Conservation (phyloP, 2,329 filamentous ascomycete species). For the Blumeria hordei region DNA sequence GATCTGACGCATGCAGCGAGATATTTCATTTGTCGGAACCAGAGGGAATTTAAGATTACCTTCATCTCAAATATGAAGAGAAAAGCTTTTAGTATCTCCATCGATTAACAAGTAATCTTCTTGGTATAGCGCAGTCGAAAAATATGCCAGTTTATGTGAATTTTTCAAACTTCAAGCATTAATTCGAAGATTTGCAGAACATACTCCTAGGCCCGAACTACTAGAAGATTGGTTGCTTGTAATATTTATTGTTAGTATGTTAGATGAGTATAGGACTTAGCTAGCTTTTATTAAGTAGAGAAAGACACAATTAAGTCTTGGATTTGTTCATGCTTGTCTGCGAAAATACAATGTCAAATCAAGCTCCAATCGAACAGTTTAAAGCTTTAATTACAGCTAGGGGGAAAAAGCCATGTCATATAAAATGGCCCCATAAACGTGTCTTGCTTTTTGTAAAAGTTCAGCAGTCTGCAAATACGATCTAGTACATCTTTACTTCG, state of each 20-base stretch:
- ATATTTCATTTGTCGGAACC: slow-evolving; percentile 1
- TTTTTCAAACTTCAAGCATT: background rate
- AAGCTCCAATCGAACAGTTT: slow-evolving; percentile 1
- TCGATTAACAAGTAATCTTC: background rate
- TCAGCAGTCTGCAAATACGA: too few species aligned
- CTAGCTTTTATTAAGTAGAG: background rate
- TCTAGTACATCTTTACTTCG: too few species aligned
- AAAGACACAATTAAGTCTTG: background rate
- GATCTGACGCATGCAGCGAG: background rate
- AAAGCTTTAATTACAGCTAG: background rate
- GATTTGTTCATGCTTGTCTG: background rate
- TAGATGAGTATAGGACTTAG: background rate
- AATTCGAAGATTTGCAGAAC: background rate
- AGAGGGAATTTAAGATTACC: background rate
- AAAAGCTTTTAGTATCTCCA: background rate
- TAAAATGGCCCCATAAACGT: background rate
- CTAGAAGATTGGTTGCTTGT: background rate
- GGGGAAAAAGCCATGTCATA: background rate
- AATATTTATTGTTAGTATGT: background rate
- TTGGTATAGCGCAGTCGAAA: background rate
- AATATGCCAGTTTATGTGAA: slow-evolving; percentile 1
- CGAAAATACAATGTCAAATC: background rate
- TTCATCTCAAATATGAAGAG: background rate
- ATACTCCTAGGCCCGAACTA: background rate
- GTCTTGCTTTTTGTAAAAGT: too few species aligned